Percentiles rank a stretch among this genome's conserved stretches.
phyloP scores from a whole-genome alignment of 257 asterid genomes.

The Asclepias syriaca region DNA sequence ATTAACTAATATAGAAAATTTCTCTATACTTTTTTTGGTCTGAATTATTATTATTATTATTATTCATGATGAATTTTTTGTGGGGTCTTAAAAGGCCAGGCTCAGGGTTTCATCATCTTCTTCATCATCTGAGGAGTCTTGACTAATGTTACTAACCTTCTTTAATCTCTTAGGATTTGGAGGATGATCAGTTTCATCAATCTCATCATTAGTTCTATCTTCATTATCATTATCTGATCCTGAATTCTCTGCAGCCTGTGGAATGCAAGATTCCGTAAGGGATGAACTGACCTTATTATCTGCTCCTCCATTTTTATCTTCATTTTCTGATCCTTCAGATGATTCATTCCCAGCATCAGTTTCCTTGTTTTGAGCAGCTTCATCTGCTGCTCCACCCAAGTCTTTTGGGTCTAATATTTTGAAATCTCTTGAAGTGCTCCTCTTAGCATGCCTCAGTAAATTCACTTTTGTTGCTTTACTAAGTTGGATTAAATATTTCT shows the following conservation, averaged over 20 bases:
- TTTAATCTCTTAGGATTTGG: slow-evolving; percentile 45
- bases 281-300: slow-evolving; percentile 13
- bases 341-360: slow-evolving; percentile 32
- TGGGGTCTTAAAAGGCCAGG: slow-evolving; percentile 11
- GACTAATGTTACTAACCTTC: slow-evolving; percentile 34
- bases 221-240: slow-evolving; percentile 39
- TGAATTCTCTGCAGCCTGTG: slow-evolving; percentile 42
- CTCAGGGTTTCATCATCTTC: slow-evolving; percentile 38
- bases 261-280: slow-evolving; percentile 18
- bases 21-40: not conserved
- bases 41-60: not conserved
- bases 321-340: slow-evolving; percentile 31
- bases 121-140: slow-evolving; percentile 67
- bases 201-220: too few relatives aligned
- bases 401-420: slow-evolving; percentile 50
- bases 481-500: slow-evolving; percentile 65
- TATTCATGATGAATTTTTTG: not conserved
- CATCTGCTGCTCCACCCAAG: slow-evolving; percentile 16
- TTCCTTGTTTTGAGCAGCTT: slow-evolving; percentile 37
- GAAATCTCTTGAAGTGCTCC: slow-evolving; percentile 87
- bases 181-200: slow-evolving; percentile 18
- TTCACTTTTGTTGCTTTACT: slow-evolving; percentile 69
- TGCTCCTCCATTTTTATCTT: slow-evolving; percentile 21
- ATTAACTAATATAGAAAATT: not conserved
- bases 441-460: slow-evolving; percentile 69